Base-by-base conservation (phyloP, 2,329 filamentous ascomycete genomes). In the Arthrinium phaeospermum region DNA sequence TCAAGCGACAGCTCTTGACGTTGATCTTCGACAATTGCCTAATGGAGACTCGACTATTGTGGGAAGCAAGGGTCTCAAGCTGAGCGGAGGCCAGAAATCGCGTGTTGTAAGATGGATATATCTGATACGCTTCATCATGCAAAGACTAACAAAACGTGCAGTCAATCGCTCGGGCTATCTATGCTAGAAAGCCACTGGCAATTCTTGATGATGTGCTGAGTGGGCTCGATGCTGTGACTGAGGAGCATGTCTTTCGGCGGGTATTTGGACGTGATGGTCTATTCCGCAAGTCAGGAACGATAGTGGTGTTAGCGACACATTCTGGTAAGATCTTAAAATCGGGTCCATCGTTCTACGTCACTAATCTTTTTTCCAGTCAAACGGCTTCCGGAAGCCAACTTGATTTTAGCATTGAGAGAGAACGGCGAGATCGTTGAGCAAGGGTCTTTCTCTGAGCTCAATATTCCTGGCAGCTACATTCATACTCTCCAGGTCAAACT, bases 371-470 rank as follows among this genome's bases (percentile, higher is more conserved):
- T 34, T 45, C 3, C 47, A 72, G 74, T 73, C 1, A 73, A 76
- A 47, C 71, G 73, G 13, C 71, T 82, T 1, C 78, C 79, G 24
- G 80, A 82, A 51, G 81, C 78, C 44, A 80, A 83, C 73, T 78
- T 81, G 27, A 79, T 83, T 34, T 74, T 82, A 22, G 77, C 76
- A 7, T 78, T 83, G 5, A 72, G 76, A 41, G 76, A 76, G 34
- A 74, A 78, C 14, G 81, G 81, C 27, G 76, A 69, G 37, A 77
- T 82, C 8, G 70, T 74, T 8, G 80, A 83, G 73, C 80, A 82
- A 75, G 81, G 81, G 8, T 73, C 71, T 16, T 82, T 81, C 67
- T 77, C 79, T 13, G 77, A 78, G n/a, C 75, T 83, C n/a, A 80
- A 79, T 67, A 70, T 72, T 1, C 73, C 77, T 22, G 79, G 79